Evolutionary conservation across 208 protist genomes (phyloP).

Genomic region (Entamoeba dispar): DNA sequence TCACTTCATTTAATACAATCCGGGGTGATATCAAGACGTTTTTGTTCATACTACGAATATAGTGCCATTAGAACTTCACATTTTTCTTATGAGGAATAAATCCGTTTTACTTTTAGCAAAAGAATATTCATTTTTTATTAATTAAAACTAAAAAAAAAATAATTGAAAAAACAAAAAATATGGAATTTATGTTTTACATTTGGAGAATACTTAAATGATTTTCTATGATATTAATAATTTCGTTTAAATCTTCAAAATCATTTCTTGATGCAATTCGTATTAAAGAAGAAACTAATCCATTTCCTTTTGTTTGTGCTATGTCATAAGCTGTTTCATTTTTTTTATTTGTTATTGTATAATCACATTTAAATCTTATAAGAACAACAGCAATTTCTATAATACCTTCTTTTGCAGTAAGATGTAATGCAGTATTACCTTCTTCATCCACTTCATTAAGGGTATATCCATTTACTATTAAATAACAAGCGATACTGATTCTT

Average conservation of each 20-base stretch:
- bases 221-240: not conserved
- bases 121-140: no score
- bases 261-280: not conserved
- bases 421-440: not conserved
- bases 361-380: not conserved
- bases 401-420: not conserved
- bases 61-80: no score
- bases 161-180: no score
- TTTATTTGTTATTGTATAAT: not conserved
- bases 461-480: not conserved
- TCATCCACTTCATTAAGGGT: not conserved
- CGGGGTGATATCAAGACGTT: not conserved
- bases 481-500: not conserved
- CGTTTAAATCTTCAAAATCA: not conserved
- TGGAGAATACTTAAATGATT: not conserved
- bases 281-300: not conserved
- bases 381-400: not conserved
- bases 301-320: not conserved
- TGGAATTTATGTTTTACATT: no score
- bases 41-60: not conserved
- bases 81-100: no score
- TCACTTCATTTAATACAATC: not conserved
- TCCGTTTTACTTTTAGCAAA: no score
- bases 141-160: no score
- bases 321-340: not conserved